These are phyloP conservation scores for Phlyctochytrium planicorne DNA, from an alignment of 192 early-diverging fungal species.

Conservation along the genomic window DNA sequence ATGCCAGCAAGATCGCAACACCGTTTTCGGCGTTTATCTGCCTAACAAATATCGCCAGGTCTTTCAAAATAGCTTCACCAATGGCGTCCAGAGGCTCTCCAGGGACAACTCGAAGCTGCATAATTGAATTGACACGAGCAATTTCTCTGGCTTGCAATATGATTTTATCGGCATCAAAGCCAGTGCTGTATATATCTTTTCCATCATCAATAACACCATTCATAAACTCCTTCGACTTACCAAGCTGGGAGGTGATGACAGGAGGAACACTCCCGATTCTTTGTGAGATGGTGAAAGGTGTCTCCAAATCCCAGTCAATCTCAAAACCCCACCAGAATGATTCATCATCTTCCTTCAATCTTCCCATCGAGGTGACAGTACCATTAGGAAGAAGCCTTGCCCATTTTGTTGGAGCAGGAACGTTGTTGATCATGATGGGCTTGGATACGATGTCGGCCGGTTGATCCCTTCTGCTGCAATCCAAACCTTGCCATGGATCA, in stretches of 20 bases:
- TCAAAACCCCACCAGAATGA: background rate
- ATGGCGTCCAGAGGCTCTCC: background rate
- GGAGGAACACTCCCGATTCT: background rate
- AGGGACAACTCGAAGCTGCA: background rate
- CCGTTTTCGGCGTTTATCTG: background rate
- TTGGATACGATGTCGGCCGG: too few relatives aligned
- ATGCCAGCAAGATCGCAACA: background rate
- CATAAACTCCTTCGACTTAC: constrained; percentile 1
- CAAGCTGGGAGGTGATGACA: background rate
- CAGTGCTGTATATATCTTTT: background rate
- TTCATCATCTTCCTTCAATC: background rate
- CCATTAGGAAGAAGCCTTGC: too few relatives aligned
- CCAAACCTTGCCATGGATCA: too few relatives aligned
- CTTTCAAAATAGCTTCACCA: background rate
- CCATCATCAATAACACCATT: background rate
- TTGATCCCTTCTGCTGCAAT: too few relatives aligned
- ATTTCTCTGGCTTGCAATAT: background rate
- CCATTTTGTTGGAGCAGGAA: too few relatives aligned
- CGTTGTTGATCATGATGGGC: too few relatives aligned
- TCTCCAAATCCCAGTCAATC: background rate
- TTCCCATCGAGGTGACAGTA: background rate
- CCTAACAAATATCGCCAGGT: background rate
- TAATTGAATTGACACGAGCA: background rate
- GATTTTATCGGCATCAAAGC: background rate
- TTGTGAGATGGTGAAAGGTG: background rate